Base-by-base conservation (phyloP, 2,329 filamentous ascomycete species). In the Bimuria novae-zelandiae region DNA sequence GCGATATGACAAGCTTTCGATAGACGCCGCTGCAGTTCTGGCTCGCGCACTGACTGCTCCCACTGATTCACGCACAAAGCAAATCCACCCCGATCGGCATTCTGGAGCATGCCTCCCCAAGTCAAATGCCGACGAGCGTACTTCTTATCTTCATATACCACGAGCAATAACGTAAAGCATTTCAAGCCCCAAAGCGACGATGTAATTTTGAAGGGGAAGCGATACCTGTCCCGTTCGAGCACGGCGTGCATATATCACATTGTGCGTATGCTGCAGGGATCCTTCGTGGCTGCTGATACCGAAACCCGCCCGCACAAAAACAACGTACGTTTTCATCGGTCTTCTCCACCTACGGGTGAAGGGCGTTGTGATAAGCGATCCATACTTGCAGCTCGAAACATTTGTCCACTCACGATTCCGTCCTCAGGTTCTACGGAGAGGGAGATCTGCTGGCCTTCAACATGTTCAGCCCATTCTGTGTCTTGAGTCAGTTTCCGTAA, bases 1-100 rank as follows among this genome's bases (percentile, higher is more conserved):
- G 61, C 57, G 41, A 59, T 64, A 66, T 54, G 51, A 56, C 49
- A 59, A 57, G 55, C 60, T 57, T 60, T 58, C 49, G 51, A 59
- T 51, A 57, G 49, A 45, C 29, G 50, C 55, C 61, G 60, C 62
- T 60, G 54, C 53, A 59, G 36, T 56, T 50, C 48, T 46, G 19
- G 41, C 33, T 40, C 25, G 43, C 45, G 60, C 55, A 60, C 55
- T 37, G 56, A 48, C 51, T 32, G 33, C 46, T 52, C 41, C 42
- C 45, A 55, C 62, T 57, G 64, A 59, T 59, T 64, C 58, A 53
- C 55, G 42, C 54, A 56, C 21, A 17, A 37, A 36, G 16, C 21
- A 14, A 29, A 47, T 54, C n/a, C n/a, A n/a, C n/a, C n/a, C n/a
- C n/a, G n/a, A n/a, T n/a, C n/a, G n/a, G n/a, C n/a, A n/a, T n/a